phyloP scores from a whole-genome alignment of 805 yeast genomes.

The Teunomyces gatunensis region DNA sequence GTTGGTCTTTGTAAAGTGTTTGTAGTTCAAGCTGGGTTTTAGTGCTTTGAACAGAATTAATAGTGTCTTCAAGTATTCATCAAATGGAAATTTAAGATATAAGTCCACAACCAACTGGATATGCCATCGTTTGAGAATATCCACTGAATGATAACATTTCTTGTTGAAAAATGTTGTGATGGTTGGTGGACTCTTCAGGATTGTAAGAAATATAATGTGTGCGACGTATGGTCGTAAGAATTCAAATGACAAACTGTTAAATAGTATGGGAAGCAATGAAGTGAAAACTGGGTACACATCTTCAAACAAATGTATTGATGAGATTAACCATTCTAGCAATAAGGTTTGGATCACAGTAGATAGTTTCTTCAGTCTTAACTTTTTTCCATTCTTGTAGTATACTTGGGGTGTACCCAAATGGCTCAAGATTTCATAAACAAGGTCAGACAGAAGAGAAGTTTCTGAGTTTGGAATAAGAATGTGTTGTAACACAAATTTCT shows the following conservation, averaged over 20 bases:
- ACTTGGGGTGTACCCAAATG: slow-evolving; percentile 10
- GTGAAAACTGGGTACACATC: slow-evolving; percentile 1
- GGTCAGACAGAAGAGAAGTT: neutral
- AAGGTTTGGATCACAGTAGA: slow-evolving; percentile 5
- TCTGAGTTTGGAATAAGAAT: slow-evolving; percentile 4
- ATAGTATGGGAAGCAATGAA: slow-evolving; percentile 9
- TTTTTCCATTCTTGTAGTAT: slow-evolving; percentile 5
- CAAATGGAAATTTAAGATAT: slow-evolving; percentile 29
- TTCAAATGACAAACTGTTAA: slow-evolving; percentile 12
- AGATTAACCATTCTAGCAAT: slow-evolving; percentile 12
- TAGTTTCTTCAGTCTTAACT: slow-evolving; percentile 4
- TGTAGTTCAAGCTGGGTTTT: slow-evolving; percentile 18
- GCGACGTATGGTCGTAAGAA: slow-evolving; percentile 12
- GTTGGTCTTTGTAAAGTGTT: slow-evolving; percentile 15
- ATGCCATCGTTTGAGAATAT: slow-evolving; percentile 24
- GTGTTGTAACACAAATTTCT: slow-evolving; percentile 3
- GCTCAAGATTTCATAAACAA: slow-evolving; percentile 10
- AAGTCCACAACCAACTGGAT: slow-evolving; percentile 27
- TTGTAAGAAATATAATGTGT: slow-evolving; percentile 9
- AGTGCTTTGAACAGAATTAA: slow-evolving; percentile 19
- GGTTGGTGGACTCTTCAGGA: slow-evolving; percentile 1
- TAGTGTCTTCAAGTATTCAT: slow-evolving; percentile 22
- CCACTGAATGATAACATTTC: neutral
- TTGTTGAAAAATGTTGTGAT: slow-evolving; percentile 7
- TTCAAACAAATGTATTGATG: slow-evolving; percentile 7